Base-by-base conservation (phyloP, 305 asterid genomes). In the Plantago coronopus region DNA sequence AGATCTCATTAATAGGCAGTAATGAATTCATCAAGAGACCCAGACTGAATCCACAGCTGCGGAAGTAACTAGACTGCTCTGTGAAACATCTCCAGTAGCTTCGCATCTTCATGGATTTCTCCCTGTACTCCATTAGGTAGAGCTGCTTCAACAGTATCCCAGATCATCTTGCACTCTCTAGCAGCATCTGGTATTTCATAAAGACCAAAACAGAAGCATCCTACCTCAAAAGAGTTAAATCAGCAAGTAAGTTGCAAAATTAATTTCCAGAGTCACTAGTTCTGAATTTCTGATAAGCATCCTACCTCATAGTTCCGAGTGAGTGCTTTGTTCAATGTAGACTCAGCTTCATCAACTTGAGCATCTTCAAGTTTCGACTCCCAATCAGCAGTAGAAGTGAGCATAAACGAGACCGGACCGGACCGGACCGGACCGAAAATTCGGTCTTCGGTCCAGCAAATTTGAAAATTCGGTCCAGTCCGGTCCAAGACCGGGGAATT, bases 331-430 rank as follows among this genome's bases (percentile, higher is more conserved):
- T 88, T 91, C 67, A 91, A 79, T 3, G 98, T 91, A 69, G 98
- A 91, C 59, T 91, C 98, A 50, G 81, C 95, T 84, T 88, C 90
- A 81, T 88, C 95, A 1, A 91, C 93, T 75, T 84, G 95, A 55
- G 98, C 96, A 78, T 91, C 98, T 73, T 88, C 96, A 38, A 84
- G 80, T 62, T 76, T 83, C 29, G 95, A 81, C 61, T 86, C 95
- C 95, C 94, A 82, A 64, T 88, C 91, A 21, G 51, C 80, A 48
- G 89, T 83, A n/a, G n/a, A n/a, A n/a, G n/a, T n/a, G n/a, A n/a
- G n/a, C n/a, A n/a, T n/a, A n/a, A n/a, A n/a, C n/a, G n/a, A n/a
- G n/a, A n/a, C n/a, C n/a, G n/a, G n/a, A n/a, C n/a, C n/a, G n/a
- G n/a, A n/a, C n/a, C n/a, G n/a, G n/a, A n/a, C n/a, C n/a, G n/a